phyloP scores from a whole-genome alignment of 768 basidiomycete species.

The Myochromella boudieri region DNA sequence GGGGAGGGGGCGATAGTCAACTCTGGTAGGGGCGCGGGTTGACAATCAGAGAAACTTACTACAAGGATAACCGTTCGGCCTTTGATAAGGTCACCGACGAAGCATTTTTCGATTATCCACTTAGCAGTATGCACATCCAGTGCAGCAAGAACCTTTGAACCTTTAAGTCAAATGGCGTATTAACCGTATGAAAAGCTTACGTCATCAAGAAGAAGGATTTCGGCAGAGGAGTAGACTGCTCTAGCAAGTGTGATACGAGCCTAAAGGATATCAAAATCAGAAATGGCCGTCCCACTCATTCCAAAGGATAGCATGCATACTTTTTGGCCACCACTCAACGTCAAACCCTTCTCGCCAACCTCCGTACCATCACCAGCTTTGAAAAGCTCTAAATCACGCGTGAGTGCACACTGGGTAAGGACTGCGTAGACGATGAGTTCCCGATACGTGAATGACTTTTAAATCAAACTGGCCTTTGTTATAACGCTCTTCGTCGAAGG shows the following conservation, averaged over 20 bases:
- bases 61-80: slow-evolving; percentile 84
- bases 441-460: too few species aligned
- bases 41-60: slow-evolving; percentile 29
- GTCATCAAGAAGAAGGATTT: slow-evolving; percentile 70
- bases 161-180: not conserved
- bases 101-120: slow-evolving; percentile 75
- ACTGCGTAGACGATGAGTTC: too few species aligned
- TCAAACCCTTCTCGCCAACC: slow-evolving; percentile 71
- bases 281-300: too few species aligned
- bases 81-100: slow-evolving; percentile 74
- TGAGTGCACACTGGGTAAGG: slow-evolving; percentile 68
- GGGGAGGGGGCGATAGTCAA: not conserved
- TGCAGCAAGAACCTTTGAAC: slow-evolving; percentile 10
- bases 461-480: slow-evolving; percentile 43
- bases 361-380: slow-evolving; percentile 67
- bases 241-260: slow-evolving; percentile 47
- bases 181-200: slow-evolving; percentile 48
- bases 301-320: too few species aligned
- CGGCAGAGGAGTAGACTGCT: slow-evolving; percentile 48
- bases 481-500: slow-evolving; percentile 75
- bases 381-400: slow-evolving; percentile 67
- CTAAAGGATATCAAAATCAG: too few species aligned
- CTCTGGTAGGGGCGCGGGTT: not conserved
- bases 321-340: slow-evolving; percentile 50
- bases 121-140: slow-evolving; percentile 68